Conservation (phyloP, 345 rosid species). For the Aurinia saxatilis region DNA sequence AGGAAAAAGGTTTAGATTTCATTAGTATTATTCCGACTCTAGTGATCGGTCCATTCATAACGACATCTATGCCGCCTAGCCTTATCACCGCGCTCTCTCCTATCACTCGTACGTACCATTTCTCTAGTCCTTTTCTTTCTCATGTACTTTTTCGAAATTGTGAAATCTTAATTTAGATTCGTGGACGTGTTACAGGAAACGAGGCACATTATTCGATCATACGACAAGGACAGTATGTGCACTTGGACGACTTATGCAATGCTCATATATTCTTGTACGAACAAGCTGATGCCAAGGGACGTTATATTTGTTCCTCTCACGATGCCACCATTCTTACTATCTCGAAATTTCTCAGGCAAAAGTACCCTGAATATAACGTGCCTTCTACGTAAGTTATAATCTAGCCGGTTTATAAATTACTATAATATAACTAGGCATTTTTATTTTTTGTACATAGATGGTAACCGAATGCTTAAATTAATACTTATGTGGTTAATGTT, state of each 20-base stretch:
- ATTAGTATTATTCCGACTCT: conserved; percentile 70
- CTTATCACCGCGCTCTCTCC: conserved; percentile 77
- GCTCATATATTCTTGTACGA: conserved; percentile 71
- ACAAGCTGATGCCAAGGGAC: conserved; percentile 63
- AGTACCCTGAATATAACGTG: conserved; percentile 55
- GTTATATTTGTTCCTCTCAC: conserved; percentile 72
- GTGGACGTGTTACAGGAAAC: conserved; percentile 44
- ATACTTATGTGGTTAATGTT: too few relatives aligned
- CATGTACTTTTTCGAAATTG: not conserved
- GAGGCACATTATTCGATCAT: conserved; percentile 71
- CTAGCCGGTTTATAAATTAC: too few relatives aligned
- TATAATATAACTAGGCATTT: too few relatives aligned
- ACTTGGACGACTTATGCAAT: conserved; percentile 82
- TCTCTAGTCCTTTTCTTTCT: not conserved
- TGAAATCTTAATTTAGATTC: not conserved
- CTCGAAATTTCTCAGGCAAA: conserved; percentile 42
- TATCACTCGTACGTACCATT: conserved; percentile 40
- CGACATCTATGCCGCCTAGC: conserved; percentile 85
- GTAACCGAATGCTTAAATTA: too few relatives aligned
- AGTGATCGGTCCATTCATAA: conserved; percentile 81
- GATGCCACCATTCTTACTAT: conserved; percentile 52
- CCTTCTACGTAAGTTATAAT: conserved; percentile 45
- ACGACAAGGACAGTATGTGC: conserved; percentile 78
- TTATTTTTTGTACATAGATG: too few relatives aligned
- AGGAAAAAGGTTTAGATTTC: conserved; percentile 64